Base-by-base conservation (phyloP, 495 filamentous ascomycete species). In the Sphaerosporella brunnea region DNA sequence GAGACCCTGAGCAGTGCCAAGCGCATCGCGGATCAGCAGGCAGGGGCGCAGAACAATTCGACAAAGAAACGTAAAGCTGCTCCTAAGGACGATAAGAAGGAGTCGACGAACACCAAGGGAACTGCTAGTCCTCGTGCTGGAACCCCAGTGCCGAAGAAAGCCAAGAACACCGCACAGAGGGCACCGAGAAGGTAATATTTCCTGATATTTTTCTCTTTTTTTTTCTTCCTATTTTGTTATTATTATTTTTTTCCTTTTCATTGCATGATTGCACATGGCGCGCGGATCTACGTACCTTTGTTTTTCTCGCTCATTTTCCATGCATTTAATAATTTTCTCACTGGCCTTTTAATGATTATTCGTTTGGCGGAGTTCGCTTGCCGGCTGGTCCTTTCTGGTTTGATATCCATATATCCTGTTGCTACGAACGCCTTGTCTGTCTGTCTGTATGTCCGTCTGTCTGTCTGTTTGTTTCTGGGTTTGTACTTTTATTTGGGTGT, bases 1-100 rank as follows among this genome's bases (percentile, higher is more conserved):
- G 43, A 46, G 23, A 34, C 43, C 8, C 43, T 46, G 2, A 36
- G 26, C 21, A 46, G 43, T 35, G 35, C 56, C 13, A 59, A 58
- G 32, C 28, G 56, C 10, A 53, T 59, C 51, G 56, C 55, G 23
- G 56, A 59, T 24, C 56, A 59, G 25, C 54, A 58, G 23, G 50
- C 54, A 16, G 56, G 43, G 7, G 39, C 48, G 4, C 54, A 54
- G 23, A 50, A 53, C 19, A 53, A 59, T 47, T 45, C 48, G 37
- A 43, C 51, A 23, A 59, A 59, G 36, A 58, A 51, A 26, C 43
- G 55, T 23, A 58, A 58, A 32, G 46, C 41, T n/a, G 35, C 47
- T 21, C 42, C 48, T 18, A 58, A 58, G 47, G 55, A 58, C 18
- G 55, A 58, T 25, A 58, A 58, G 36, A 40, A 48, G 25, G 39